Conservation (phyloP, 768 basidiomycete species). For the Leccinum pellstonianum region DNA sequence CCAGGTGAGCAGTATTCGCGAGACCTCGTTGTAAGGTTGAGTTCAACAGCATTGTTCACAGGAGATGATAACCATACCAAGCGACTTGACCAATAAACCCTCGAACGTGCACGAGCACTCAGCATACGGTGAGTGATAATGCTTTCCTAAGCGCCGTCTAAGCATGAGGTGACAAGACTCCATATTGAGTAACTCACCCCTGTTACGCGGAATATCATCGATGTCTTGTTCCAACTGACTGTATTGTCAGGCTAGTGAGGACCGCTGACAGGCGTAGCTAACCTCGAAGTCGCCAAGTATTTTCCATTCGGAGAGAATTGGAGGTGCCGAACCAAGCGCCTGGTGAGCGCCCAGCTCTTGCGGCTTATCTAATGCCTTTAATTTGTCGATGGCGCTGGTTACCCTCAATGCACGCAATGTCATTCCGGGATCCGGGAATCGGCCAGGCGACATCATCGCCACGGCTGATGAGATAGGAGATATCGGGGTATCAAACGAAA, state of each 20-base stretch:
- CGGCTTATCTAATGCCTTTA: slow-evolving; percentile 39
- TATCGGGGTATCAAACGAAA: slow-evolving; percentile 30
- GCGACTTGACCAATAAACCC: slow-evolving; percentile 57
- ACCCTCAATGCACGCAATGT: slow-evolving; percentile 42
- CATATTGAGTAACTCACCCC: slow-evolving; percentile 35
- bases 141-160: slow-evolving; percentile 34
- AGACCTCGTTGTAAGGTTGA: slow-evolving; percentile 37
- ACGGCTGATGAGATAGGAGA: slow-evolving; percentile 18
- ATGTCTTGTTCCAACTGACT: slow-evolving; percentile 49
- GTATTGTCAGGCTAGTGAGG: slow-evolving; percentile 8
- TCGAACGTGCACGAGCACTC: slow-evolving; percentile 40
- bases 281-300: slow-evolving; percentile 55
- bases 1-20: slow-evolving; percentile 45
- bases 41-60: neutral
- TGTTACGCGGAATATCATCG: slow-evolving; percentile 48
- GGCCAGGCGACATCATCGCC: slow-evolving; percentile 29
- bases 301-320: slow-evolving; percentile 57
- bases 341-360: slow-evolving; percentile 46
- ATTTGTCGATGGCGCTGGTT: slow-evolving; percentile 39
- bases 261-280: slow-evolving; percentile 8
- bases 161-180: slow-evolving; percentile 14
- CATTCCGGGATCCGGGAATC: slow-evolving; percentile 34
- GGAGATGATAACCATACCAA: slow-evolving; percentile 34
- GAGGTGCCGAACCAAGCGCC: slow-evolving; percentile 50
- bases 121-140: slow-evolving; percentile 47